phyloP scores from a whole-genome alignment of 2,329 filamentous ascomycete species.

The Tympanopsis confertula region DNA sequence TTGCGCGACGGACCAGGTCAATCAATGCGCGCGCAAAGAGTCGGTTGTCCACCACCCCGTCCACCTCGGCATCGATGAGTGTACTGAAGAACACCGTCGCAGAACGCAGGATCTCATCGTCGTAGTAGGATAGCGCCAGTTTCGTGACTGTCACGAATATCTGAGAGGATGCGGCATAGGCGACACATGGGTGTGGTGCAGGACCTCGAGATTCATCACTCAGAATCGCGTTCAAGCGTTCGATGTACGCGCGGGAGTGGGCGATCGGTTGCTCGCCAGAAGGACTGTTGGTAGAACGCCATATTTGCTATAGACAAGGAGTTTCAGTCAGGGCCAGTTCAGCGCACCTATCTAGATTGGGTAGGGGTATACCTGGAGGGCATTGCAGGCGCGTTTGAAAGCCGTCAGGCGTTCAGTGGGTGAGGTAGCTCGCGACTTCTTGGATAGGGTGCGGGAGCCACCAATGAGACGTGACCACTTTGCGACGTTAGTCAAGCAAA shows the following conservation, averaged over 20 bases:
- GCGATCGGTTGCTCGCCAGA: constrained; percentile 34
- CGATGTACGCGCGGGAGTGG: constrained; percentile 37
- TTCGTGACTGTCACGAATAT: constrained; percentile 84
- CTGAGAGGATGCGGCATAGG: constrained; percentile 74
- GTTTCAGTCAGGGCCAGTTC: too few species aligned
- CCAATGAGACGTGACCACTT: constrained; percentile 53
- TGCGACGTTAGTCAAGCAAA: background rate
- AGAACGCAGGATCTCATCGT: constrained; percentile 76
- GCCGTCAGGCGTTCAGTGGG: constrained; percentile 47
- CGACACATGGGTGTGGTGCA: constrained; percentile 80
- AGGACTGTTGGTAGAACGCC: constrained; percentile 40
- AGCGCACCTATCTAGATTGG: too few species aligned
- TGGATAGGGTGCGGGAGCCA: constrained; percentile 32
- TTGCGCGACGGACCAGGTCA: constrained; percentile 63
- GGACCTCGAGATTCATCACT: constrained; percentile 82
- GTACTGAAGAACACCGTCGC: constrained; percentile 80
- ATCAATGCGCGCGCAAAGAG: constrained; percentile 82
- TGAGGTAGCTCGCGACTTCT: constrained; percentile 36
- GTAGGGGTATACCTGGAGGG: constrained; percentile 33
- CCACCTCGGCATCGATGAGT: constrained; percentile 90
- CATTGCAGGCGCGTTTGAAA: constrained; percentile 50
- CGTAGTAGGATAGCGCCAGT: constrained; percentile 73
- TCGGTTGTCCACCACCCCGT: constrained; percentile 81
- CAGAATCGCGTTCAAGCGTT: constrained; percentile 50
- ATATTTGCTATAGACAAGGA: constrained; percentile 37